Conservation (phyloP, 2,329 filamentous ascomycete genomes). For the Talaromyces sp. region DNA sequence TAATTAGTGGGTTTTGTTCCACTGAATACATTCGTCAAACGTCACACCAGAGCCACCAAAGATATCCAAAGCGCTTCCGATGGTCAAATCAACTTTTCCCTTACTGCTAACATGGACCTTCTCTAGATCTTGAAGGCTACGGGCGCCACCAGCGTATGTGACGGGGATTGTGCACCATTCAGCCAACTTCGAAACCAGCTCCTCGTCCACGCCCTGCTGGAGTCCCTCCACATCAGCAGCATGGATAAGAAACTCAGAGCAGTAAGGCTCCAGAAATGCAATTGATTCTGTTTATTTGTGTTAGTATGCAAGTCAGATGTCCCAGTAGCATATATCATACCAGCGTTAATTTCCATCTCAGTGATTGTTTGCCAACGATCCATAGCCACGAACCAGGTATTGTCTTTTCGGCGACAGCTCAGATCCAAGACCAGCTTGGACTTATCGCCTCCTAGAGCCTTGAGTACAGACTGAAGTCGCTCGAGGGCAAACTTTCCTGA, state of each 20-base stretch:
- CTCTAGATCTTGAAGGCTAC: constrained; percentile 78
- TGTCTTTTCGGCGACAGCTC: constrained; percentile 77
- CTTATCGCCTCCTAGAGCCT: constrained; percentile 72
- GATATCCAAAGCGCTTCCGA: constrained; percentile 93
- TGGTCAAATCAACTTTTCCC: constrained; percentile 88
- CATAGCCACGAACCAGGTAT: constrained; percentile 95
- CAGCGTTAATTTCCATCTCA: constrained; percentile 88
- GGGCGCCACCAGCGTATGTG: constrained; percentile 94
- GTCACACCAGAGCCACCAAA: constrained; percentile 87
- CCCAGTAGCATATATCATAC: constrained; percentile 50
- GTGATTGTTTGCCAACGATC: constrained; percentile 99
- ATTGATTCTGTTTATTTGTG: constrained; percentile 70
- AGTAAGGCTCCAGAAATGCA: constrained; percentile 79
- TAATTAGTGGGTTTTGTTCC: constrained; percentile 64
- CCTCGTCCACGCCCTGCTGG: constrained; percentile 86
- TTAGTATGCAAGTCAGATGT: background rate
- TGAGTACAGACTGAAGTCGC: constrained; percentile 73
- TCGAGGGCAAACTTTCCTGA: constrained; percentile 77
- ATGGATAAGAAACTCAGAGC: constrained; percentile 95
- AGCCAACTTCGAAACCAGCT: constrained; percentile 74
- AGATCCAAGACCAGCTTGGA: constrained; percentile 90
- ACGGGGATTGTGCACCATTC: constrained; percentile 90
- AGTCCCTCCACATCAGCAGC: constrained; percentile 95
- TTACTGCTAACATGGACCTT: constrained; percentile 75
- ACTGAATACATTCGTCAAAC: constrained; percentile 84